Evolutionary conservation across 2,329 filamentous ascomycete species (phyloP).

Genomic region (Epichloe festucae): DNA sequence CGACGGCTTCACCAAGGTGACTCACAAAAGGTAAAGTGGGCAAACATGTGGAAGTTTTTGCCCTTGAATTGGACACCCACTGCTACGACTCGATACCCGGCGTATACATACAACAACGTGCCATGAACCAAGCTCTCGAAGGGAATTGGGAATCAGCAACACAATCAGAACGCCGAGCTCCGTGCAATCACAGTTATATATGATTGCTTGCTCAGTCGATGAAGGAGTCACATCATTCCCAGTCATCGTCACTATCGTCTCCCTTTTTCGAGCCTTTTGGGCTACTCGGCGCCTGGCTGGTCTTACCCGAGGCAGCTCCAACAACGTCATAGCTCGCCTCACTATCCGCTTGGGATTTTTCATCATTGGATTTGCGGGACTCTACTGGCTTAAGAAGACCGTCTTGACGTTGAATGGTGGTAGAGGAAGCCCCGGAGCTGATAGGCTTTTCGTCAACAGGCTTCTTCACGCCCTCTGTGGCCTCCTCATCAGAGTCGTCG

Average conservation of each 20-base stretch:
- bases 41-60: slow-evolving; percentile 2
- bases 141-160: slow-evolving; percentile 9
- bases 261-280: slow-evolving; percentile 43
- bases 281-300: slow-evolving; percentile 63
- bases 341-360: slow-evolving; percentile 82
- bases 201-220: neutral
- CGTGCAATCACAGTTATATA: neutral
- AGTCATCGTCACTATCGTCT: slow-evolving; percentile 24
- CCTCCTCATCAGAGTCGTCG: slow-evolving; percentile 44
- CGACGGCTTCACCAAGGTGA: slow-evolving; percentile 68
- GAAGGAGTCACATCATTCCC: slow-evolving; percentile 7
- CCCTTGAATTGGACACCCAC: neutral
- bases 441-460: slow-evolving; percentile 19
- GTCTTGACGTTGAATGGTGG: slow-evolving; percentile 44
- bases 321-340: slow-evolving; percentile 95
- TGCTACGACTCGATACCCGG: slow-evolving; percentile 14
- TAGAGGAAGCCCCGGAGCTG: slow-evolving; percentile 43
- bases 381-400: slow-evolving; percentile 47
- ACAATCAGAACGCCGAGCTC: slow-evolving; percentile 20
- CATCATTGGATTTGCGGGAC: slow-evolving; percentile 67
- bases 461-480: slow-evolving; percentile 14
- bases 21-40: slow-evolving; percentile 43
- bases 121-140: slow-evolving; percentile 1
- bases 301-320: slow-evolving; percentile 59
- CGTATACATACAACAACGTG: slow-evolving; percentile 8